Evolutionary conservation across 176 grass and related monocot species (phyloP), one percentile per base, ranked within the genome.

Genomic region (Tillandsia fasciculata): DNA sequence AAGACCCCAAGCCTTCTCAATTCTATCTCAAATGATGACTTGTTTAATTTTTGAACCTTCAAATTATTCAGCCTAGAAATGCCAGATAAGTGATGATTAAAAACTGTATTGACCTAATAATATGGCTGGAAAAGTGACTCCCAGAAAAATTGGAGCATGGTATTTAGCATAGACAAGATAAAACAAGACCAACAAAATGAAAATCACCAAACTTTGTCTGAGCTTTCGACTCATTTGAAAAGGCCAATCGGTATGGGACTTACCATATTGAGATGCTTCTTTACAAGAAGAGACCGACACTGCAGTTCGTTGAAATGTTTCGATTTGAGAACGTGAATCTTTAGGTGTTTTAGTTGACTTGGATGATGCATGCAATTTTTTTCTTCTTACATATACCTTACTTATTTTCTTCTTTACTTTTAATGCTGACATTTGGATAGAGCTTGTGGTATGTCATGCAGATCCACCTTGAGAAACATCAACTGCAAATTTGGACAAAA

Each of bases 331-430:
- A 1, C 67, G 73, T 14, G 76, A 73, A 49, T 76, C 74, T 78
- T 85, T 66, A 68, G 74, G 65, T 81, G 58, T 83, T 54, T 88
- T 78, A 56, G 70, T 70, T 66, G 76, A 65, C 54, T 76, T 88
- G 67, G 53, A 68, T 61, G 70, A 80, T 73, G 82, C 52, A 73
- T 81, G 79, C 67, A 78, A 64, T 77, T 78, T 75, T 74, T 76
- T 78, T 27, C 66, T 78, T 75, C 82, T 80, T 80, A 80, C 67
- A 82, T 58, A 92, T 78, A 82, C 82, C 54, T 65, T 79, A 53
- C 79, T 88, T 80, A 76, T 80, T 78, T 85, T 85, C 71, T 77
- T 88, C 82, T 92, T 91, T 67, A 75, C 85, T 69, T 81, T 92
- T 84, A 88, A 80, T 83, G 82, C 73, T 78, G 80, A 80, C 74